Evolutionary conservation across 2,329 filamentous ascomycete genomes (phyloP).

Genomic region (Phialophora macrospora): DNA sequence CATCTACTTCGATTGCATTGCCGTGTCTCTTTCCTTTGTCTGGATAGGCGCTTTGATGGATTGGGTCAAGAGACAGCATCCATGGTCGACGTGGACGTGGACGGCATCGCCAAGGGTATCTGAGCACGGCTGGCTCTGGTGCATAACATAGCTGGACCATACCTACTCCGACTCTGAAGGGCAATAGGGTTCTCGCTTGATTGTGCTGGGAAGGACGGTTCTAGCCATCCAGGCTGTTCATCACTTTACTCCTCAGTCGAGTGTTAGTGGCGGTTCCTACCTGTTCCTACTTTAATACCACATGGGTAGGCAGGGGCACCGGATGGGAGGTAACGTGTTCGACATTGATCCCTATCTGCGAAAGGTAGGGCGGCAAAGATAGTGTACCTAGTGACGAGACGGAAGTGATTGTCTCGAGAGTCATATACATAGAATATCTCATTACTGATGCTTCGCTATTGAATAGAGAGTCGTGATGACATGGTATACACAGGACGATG

Average conservation of each 20-base stretch:
- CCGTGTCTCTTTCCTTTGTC: slow-evolving; percentile 11
- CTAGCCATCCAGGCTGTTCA: background rate
- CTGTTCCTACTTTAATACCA: background rate
- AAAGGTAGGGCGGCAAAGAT: background rate
- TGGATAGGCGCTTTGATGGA: slow-evolving; percentile 3
- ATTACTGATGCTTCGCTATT: background rate
- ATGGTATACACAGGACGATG: background rate
- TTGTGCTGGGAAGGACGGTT: background rate
- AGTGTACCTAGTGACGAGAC: slow-evolving; percentile 17
- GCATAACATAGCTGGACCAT: background rate
- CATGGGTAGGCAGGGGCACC: background rate
- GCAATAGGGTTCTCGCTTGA: background rate
- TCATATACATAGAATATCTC: slow-evolving; percentile 14
- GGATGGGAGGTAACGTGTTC: slow-evolving; percentile 3
- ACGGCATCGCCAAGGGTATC: background rate
- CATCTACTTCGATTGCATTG: slow-evolving; percentile 1
- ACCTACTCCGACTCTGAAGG: background rate
- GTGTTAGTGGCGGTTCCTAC: background rate
- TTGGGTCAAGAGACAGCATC: background rate
- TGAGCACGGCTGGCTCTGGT: background rate
- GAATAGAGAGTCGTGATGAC: slow-evolving; percentile 1
- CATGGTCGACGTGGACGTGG: background rate
- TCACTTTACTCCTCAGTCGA: background rate
- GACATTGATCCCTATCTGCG: background rate
- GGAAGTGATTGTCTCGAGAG: slow-evolving; percentile 17